Percentiles rank a stretch among this genome's conserved stretches.
Conservation (phyloP, 2,329 filamentous ascomycete genomes). For the Pezicula radicicola region DNA sequence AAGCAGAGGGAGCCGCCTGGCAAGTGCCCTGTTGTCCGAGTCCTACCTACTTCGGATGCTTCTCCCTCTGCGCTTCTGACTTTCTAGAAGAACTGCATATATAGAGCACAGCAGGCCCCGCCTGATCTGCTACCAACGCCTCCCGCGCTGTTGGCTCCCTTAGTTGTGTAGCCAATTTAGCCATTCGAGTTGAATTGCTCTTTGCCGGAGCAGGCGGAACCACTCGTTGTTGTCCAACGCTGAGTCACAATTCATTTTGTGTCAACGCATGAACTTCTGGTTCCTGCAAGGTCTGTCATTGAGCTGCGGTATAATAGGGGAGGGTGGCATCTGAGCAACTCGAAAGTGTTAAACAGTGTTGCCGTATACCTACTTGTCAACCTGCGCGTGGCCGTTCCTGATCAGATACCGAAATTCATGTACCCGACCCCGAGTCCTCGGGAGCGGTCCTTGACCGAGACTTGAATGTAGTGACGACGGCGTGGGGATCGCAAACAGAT, state of each 20-base stretch:
- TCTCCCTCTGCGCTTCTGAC: neutral
- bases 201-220: conserved; percentile 4
- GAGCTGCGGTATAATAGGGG: neutral
- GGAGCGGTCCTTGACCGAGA: conserved; percentile 14
- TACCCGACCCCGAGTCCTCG: conserved; percentile 17
- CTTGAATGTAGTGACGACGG: conserved; percentile 6
- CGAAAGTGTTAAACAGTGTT: neutral
- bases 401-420: conserved; percentile 12
- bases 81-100: neutral
- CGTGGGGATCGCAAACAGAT: conserved; percentile 16
- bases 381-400: conserved; percentile 12
- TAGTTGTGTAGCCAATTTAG: conserved; percentile 15
- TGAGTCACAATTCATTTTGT: conserved; percentile 15
- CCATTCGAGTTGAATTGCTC: conserved; percentile 15
- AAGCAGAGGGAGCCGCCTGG: too few relatives aligned
- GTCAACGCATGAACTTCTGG: conserved; percentile 10
- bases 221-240: conserved; percentile 15
- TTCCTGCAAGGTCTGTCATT: conserved; percentile 1
- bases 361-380: neutral
- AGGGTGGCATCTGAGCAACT: conserved; percentile 6
- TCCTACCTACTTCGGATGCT: neutral
- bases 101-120: neutral
- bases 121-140: neutral
- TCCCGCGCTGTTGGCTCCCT: neutral
- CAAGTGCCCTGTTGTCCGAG: too few relatives aligned